Percentiles rank a stretch among this genome's conserved stretches.
These are phyloP conservation scores for Metarhizium anisopliae DNA, from an alignment of 2,329 filamentous ascomycete genomes.

Conservation along the genomic window DNA sequence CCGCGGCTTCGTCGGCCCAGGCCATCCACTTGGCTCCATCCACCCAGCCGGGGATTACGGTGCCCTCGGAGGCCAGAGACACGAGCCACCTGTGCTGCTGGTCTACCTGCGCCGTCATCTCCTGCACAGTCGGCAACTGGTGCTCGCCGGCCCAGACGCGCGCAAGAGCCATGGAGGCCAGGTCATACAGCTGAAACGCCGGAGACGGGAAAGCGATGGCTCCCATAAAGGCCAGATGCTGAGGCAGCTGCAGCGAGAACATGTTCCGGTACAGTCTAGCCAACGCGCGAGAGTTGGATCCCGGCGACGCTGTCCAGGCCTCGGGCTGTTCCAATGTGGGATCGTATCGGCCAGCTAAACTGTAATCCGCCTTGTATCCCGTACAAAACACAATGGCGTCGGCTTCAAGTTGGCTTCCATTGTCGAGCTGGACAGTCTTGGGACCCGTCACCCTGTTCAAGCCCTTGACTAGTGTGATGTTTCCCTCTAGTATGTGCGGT, in stretches of 20 bases:
- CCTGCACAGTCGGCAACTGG: conserved; percentile 22
- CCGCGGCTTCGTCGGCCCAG: conserved; percentile 33
- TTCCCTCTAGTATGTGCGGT: conserved; percentile 26
- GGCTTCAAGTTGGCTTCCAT: conserved; percentile 17
- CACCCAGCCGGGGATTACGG: conserved; percentile 18
- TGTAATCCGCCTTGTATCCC: conserved; percentile 24
- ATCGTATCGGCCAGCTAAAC: conserved; percentile 17
- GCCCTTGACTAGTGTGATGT: conserved; percentile 15
- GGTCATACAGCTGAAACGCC: conserved; percentile 28
- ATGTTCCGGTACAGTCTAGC: conserved; percentile 33
- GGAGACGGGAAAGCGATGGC: conserved; percentile 24
- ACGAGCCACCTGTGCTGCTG: conserved; percentile 24
- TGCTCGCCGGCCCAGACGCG: conserved; percentile 33
- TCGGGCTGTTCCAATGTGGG: conserved; percentile 15
- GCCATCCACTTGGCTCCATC: conserved; percentile 24
- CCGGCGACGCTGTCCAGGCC: conserved; percentile 15
- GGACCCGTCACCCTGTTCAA: conserved; percentile 16
- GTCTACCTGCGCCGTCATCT: conserved; percentile 28
- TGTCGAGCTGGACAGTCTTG: conserved; percentile 17
- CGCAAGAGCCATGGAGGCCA: conserved; percentile 32
- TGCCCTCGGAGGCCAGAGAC: conserved; percentile 17
- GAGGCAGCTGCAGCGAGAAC: conserved; percentile 32
- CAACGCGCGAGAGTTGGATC: conserved; percentile 19
- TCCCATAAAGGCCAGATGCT: conserved; percentile 34
- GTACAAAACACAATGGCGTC: conserved; percentile 26